Percentiles rank a stretch among this genome's conserved stretches.
These are phyloP conservation scores for Bipolaris cookei DNA, from an alignment of 2,329 filamentous ascomycete genomes.

Conservation along the genomic window DNA sequence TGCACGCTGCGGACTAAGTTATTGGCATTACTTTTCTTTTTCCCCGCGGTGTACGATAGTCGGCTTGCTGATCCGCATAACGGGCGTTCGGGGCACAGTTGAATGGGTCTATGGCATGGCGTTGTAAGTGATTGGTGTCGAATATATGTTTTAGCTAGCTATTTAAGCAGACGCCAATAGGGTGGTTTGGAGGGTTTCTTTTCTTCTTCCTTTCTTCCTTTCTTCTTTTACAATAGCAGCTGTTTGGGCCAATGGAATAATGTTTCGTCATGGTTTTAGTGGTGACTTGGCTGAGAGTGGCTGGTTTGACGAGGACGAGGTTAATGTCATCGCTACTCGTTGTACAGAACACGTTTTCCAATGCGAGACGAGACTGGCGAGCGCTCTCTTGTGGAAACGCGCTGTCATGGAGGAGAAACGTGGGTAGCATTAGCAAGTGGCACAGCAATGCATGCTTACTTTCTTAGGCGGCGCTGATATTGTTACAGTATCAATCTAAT, in stretches of 20 bases:
- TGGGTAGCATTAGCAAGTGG: not conserved
- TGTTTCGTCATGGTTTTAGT: not conserved
- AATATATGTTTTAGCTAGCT: not conserved
- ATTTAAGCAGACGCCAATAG: not conserved
- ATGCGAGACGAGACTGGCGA: too few relatives aligned
- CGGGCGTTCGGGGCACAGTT: not conserved
- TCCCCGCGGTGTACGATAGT: slow-evolving; percentile 25
- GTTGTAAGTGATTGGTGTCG: slow-evolving; percentile 5
- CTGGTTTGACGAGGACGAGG: too few relatives aligned
- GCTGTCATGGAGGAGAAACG: too few relatives aligned
- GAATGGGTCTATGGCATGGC: slow-evolving; percentile 9
- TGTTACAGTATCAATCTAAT: slow-evolving; percentile 7
- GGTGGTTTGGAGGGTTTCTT: not conserved
- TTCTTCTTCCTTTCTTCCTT: not conserved
- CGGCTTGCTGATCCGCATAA: slow-evolving; percentile 2
- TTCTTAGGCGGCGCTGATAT: not conserved
- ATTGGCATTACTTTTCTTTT: not conserved
- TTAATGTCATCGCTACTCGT: too few relatives aligned
- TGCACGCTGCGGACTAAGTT: slow-evolving; percentile 71
- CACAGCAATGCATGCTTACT: not conserved
- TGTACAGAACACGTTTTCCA: too few relatives aligned
- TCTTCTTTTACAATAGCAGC: not conserved
- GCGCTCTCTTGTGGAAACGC: too few relatives aligned
- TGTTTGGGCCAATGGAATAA: not conserved
- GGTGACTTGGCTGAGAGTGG: too few relatives aligned